Evolutionary conservation across 73 alveolate species (phyloP).

Genomic region (Paramecium sonneborni): DNA sequence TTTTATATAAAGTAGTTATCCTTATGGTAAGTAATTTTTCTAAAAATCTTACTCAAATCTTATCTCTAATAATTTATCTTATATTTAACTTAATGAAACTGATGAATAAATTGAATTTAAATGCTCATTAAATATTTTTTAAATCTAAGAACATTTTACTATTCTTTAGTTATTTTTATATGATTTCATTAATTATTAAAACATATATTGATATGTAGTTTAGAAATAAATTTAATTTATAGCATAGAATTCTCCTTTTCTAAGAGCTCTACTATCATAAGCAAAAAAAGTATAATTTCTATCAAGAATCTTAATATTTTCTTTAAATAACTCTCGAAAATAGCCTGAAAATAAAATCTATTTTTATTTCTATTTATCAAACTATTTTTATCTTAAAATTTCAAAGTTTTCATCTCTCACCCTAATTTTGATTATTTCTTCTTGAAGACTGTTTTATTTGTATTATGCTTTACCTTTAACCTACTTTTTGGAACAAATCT

Average conservation of each 20-base stretch:
- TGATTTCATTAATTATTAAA: neutral
- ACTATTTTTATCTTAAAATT: neutral
- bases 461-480: neutral
- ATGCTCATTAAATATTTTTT: neutral
- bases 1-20: neutral
- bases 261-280: neutral
- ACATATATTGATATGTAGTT: neutral
- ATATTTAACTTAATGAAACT: neutral
- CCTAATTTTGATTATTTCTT: neutral
- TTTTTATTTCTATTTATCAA: neutral
- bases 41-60: neutral
- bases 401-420: conserved; percentile 11
- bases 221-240: neutral
- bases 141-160: neutral
- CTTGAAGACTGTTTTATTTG: neutral
- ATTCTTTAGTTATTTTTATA: neutral
- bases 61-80: neutral
- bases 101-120: neutral
- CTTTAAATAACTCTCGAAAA: neutral
- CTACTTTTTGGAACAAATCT: neutral
- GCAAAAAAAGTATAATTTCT: neutral
- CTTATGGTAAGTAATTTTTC: neutral
- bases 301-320: neutral
- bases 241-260: neutral
- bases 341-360: neutral